phyloP scores from a whole-genome alignment of 2,329 filamentous ascomycete species.

The Xylaria hypoxylon region DNA sequence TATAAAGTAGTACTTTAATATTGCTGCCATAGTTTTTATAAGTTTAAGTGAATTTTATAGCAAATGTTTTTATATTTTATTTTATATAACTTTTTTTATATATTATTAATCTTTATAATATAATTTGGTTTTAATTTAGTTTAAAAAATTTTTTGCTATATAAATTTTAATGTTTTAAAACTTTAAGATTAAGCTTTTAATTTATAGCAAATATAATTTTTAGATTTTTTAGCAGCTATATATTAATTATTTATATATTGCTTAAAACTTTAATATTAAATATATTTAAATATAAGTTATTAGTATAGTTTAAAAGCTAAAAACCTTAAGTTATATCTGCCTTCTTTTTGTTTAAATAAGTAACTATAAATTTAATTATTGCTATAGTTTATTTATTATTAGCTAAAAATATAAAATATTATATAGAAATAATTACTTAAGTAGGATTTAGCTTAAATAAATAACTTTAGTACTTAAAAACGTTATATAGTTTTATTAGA shows the following conservation, averaged over 20 bases:
- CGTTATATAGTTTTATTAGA: slow-evolving; percentile 70
- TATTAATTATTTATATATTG: slow-evolving; percentile 74
- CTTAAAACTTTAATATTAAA: slow-evolving; percentile 79
- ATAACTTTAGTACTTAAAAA: slow-evolving; percentile 69
- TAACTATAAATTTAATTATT: slow-evolving; percentile 97
- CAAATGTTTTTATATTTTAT: slow-evolving; percentile 70
- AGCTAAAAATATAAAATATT: slow-evolving; percentile 25
- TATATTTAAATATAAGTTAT: slow-evolving; percentile 75
- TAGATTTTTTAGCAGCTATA: slow-evolving; percentile 77
- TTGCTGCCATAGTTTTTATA: slow-evolving; percentile 65
- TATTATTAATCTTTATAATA: slow-evolving; percentile 80
- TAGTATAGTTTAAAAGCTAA: slow-evolving; percentile 71
- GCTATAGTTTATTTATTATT: slow-evolving; percentile 69
- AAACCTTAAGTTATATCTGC: slow-evolving; percentile 76
- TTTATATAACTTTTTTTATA: slow-evolving; percentile 67
- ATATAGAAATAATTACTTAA: slow-evolving; percentile 56
- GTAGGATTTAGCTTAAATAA: slow-evolving; percentile 69
- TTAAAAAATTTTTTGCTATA: slow-evolving; percentile 81
- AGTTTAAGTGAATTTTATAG: slow-evolving; percentile 56
- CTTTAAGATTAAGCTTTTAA: slow-evolving; percentile 69
- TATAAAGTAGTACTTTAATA: slow-evolving; percentile 51
- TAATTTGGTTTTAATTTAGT: slow-evolving; percentile 71
- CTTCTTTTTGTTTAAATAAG: slow-evolving; percentile 76
- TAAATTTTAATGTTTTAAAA: slow-evolving; percentile 85
- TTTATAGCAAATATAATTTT: slow-evolving; percentile 73